Evolutionary conservation across 106 monocot genomes (phyloP).

Genomic region (Dioscorea zingiberensis): DNA sequence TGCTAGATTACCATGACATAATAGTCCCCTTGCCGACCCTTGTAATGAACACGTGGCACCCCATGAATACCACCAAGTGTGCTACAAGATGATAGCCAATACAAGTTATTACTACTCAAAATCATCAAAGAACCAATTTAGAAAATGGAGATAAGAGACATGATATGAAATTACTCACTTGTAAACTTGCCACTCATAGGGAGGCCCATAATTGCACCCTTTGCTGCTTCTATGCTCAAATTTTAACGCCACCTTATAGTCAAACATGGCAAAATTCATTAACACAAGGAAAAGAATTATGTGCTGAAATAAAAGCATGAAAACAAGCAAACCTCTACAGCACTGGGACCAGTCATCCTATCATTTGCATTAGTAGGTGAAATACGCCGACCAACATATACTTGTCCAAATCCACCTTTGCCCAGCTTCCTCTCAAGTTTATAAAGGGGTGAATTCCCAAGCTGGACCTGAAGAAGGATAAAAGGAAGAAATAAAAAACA

Average conservation of each 20-base stretch:
- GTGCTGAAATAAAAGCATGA: not conserved
- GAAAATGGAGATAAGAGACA: not conserved
- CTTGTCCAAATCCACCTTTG: constrained; percentile 88
- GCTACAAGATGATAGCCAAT: constrained; percentile 24
- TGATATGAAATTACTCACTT: constrained; percentile 42
- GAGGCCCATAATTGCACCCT: constrained; percentile 78
- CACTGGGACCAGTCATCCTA: constrained; percentile 28
- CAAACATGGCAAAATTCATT: not conserved
- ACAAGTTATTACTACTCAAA: not conserved
- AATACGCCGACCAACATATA: constrained; percentile 64
- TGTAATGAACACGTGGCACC: constrained; percentile 85
- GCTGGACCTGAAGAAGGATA: constrained; percentile 38
- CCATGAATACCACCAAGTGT: constrained; percentile 92
- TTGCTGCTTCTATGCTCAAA: constrained; percentile 88
- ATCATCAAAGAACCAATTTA: too few relatives aligned
- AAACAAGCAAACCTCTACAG: constrained; percentile 46
- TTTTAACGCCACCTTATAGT: constrained; percentile 66
- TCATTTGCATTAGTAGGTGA: constrained; percentile 33
- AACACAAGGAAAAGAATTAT: not conserved
- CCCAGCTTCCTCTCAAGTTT: constrained; percentile 67
- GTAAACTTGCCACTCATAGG: constrained; percentile 92
- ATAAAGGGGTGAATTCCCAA: constrained; percentile 58
- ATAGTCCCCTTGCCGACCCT: constrained; percentile 87
- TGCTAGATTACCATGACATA: constrained; percentile 80
- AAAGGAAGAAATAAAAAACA: too few relatives aligned